Evolutionary conservation across 768 basidiomycete species (phyloP).

Genomic region (Hericium rajendrae): DNA sequence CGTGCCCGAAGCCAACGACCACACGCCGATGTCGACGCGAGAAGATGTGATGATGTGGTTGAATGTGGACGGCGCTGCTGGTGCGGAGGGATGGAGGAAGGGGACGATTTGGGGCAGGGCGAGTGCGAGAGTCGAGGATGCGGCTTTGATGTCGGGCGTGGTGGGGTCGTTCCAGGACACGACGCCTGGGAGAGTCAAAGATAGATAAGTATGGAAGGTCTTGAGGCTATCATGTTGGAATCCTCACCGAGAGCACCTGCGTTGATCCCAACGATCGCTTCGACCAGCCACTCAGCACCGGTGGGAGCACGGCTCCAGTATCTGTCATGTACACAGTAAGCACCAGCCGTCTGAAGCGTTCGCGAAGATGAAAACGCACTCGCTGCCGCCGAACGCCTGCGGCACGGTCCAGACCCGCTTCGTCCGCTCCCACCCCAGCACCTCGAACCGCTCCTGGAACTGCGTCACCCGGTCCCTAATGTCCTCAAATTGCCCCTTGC

Average conservation of each 20-base stretch:
- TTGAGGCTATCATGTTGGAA: not conserved
- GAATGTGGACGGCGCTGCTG: slow-evolving; percentile 1
- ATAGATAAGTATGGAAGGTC: too few species aligned
- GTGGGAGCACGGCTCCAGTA: slow-evolving; percentile 59
- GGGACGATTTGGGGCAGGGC: slow-evolving; percentile 16
- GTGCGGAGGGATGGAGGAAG: slow-evolving; percentile 2
- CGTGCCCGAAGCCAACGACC: not conserved
- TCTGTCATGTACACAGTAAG: slow-evolving; percentile 19
- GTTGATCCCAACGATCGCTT: slow-evolving; percentile 58
- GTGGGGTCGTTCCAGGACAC: slow-evolving; percentile 36
- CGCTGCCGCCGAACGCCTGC: slow-evolving; percentile 58
- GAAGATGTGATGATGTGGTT: not conserved
- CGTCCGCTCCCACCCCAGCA: slow-evolving; percentile 58
- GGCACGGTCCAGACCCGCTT: slow-evolving; percentile 76
- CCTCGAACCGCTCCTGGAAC: slow-evolving; percentile 47
- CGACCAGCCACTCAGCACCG: slow-evolving; percentile 58
- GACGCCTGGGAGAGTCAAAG: slow-evolving; percentile 7
- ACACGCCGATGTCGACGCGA: slow-evolving; percentile 8
- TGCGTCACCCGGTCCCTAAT: slow-evolving; percentile 59
- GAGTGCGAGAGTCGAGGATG: slow-evolving; percentile 25
- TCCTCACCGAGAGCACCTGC: slow-evolving; percentile 44
- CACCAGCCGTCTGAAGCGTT: not conserved
- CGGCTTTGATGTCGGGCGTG: slow-evolving; percentile 26
- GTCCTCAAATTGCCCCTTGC: slow-evolving; percentile 58
- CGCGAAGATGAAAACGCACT: slow-evolving; percentile 15